Evolutionary conservation across 2,329 filamentous ascomycete genomes (phyloP).

Genomic region (Ceratocystis destructans): DNA sequence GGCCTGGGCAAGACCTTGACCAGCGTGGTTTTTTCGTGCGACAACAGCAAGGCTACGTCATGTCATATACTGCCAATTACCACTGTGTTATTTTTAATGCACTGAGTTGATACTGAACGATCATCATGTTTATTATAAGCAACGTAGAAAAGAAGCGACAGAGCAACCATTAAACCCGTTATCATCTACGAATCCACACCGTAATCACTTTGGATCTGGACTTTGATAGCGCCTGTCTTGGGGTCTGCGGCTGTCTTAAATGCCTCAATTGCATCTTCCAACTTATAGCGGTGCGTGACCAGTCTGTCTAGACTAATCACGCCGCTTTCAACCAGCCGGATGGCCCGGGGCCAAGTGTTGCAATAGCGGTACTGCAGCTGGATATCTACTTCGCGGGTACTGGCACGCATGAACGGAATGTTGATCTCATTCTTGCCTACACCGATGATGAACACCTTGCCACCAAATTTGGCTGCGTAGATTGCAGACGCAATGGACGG

Average conservation of each 20-base stretch:
- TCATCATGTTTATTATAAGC: not conserved
- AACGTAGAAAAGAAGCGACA: not conserved
- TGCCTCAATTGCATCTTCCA: conserved; percentile 79
- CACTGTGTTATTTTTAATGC: not conserved
- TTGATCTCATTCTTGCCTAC: conserved; percentile 92
- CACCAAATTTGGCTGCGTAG: conserved; percentile 84
- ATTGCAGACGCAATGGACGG: conserved; percentile 75
- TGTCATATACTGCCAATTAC: not conserved
- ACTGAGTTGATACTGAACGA: not conserved
- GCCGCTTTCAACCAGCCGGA: conserved; percentile 71
- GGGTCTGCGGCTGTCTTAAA: conserved; percentile 81
- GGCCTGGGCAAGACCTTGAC: not conserved
- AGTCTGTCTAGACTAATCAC: conserved; percentile 68
- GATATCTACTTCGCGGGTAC: conserved; percentile 81
- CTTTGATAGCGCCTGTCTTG: conserved; percentile 92
- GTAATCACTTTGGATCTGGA: conserved; percentile 63
- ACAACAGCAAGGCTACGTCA: not conserved
- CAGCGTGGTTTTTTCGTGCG: not conserved
- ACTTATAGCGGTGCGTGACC: conserved; percentile 72
- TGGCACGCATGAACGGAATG: conserved; percentile 88
- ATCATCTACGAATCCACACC: conserved; percentile 14
- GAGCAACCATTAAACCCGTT: not conserved
- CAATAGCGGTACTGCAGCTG: conserved; percentile 94
- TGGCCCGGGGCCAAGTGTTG: conserved; percentile 93
- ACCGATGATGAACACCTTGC: conserved; percentile 92